Percentiles rank a stretch among this genome's conserved stretches.
Evolutionary conservation across 2,329 filamentous ascomycete genomes (phyloP).

Genomic region (Acephala macrosclerotiorum): DNA sequence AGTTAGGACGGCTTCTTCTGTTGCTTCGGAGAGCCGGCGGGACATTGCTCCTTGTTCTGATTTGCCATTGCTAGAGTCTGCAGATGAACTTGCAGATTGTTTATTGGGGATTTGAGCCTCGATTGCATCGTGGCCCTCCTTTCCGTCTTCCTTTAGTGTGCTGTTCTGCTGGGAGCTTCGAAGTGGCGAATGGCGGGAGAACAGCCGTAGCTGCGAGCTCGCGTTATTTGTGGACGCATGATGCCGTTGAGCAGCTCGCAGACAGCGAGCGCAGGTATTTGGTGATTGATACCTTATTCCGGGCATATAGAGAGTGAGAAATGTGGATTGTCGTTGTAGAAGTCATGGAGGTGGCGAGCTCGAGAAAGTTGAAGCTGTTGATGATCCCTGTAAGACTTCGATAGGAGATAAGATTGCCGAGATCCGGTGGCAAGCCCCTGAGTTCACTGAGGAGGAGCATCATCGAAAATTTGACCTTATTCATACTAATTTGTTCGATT

Average conservation of each 20-base stretch:
- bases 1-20: slow-evolving; percentile 66
- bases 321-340: not conserved
- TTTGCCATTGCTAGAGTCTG: slow-evolving; percentile 17
- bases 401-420: slow-evolving; percentile 29
- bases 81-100: slow-evolving; percentile 4
- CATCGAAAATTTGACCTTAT: not conserved
- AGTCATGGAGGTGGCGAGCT: slow-evolving; percentile 7
- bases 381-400: slow-evolving; percentile 30
- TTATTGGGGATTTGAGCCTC: slow-evolving; percentile 27
- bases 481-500: not conserved
- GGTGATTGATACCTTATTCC: slow-evolving; percentile 30
- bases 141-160: slow-evolving; percentile 25
- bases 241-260: slow-evolving; percentile 35
- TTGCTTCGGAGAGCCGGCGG: slow-evolving; percentile 66
- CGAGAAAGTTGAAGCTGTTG: slow-evolving; percentile 9
- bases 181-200: slow-evolving; percentile 39
- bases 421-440: slow-evolving; percentile 9
- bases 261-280: slow-evolving; percentile 39
- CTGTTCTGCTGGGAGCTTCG: slow-evolving; percentile 24
- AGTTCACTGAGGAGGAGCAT: not conserved
- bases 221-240: slow-evolving; percentile 32
- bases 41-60: slow-evolving; percentile 52
- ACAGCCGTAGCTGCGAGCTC: slow-evolving; percentile 19
- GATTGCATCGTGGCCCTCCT: slow-evolving; percentile 23
- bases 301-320: slow-evolving; percentile 41